Conservation (phyloP, 2,329 filamentous ascomycete species). For the Chlorencoelia australis region DNA sequence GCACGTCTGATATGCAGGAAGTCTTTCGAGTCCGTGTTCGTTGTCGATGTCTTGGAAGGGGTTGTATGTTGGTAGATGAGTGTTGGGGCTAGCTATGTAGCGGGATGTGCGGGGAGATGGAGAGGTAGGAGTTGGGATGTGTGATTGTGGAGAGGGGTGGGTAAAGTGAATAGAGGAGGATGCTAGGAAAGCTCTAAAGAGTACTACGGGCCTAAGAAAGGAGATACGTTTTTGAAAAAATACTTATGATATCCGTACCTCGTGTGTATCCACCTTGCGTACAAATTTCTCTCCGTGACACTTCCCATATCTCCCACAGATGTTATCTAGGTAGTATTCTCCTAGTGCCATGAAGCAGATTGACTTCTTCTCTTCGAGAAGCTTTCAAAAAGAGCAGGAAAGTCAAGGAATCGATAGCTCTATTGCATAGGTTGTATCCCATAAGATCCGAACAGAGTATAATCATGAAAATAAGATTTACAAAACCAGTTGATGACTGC, state of each 20-base stretch:
- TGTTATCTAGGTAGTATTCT: conserved; percentile 5
- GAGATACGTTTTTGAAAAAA: background rate
- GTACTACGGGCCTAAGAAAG: background rate
- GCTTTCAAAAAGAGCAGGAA: background rate
- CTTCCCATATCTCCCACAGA: conserved; percentile 7
- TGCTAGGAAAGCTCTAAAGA: background rate
- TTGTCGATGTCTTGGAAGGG: background rate
- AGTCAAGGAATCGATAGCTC: background rate
- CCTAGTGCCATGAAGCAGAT: no score
- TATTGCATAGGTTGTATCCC: background rate
- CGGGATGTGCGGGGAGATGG: background rate
- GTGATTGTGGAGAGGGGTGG: background rate
- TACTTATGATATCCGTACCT: background rate
- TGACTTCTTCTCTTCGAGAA: background rate
- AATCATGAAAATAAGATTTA: no score
- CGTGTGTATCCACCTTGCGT: background rate
- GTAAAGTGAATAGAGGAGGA: background rate
- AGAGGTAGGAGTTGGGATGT: background rate
- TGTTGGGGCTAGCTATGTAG: background rate
- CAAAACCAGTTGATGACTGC: no score
- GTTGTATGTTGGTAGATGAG: background rate
- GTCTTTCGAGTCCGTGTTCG: background rate
- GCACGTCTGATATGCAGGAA: background rate
- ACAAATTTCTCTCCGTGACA: conserved; percentile 6
- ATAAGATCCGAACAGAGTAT: no score